A percentile compares a stretch with the other conserved stretches of the same genome.
Conservation (phyloP, 2,329 filamentous ascomycete species). For the Dothistroma septosporum region DNA sequence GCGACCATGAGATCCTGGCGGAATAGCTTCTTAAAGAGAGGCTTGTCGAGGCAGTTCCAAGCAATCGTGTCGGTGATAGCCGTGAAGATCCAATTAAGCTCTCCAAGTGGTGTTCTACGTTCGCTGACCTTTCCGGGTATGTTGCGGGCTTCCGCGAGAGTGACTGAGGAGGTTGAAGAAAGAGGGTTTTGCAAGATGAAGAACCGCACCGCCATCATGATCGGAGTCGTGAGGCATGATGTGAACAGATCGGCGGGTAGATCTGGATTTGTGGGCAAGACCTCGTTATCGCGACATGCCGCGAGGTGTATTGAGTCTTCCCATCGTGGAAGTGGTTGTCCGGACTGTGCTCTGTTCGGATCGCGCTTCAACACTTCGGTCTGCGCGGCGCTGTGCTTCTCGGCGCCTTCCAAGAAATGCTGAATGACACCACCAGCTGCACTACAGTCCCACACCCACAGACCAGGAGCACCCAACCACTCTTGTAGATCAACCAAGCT, state of each 20-base stretch:
- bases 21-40: conserved; percentile 94
- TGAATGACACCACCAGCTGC: conserved; percentile 92
- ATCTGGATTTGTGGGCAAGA: conserved; percentile 87
- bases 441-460: conserved; percentile 97
- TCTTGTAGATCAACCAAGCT: conserved; percentile 91
- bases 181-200: conserved; percentile 91
- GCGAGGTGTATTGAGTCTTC: conserved; percentile 88
- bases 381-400: conserved; percentile 91
- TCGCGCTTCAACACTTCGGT: conserved; percentile 70
- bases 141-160: conserved; percentile 77
- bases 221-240: conserved; percentile 90
- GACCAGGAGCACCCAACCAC: conserved; percentile 90
- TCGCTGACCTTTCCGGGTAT: conserved; percentile 91
- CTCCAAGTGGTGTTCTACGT: conserved; percentile 84
- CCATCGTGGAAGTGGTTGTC: conserved; percentile 54
- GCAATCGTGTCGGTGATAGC: conserved; percentile 98
- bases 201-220: conserved; percentile 94
- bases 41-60: conserved; percentile 88
- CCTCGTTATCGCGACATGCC: conserved; percentile 85
- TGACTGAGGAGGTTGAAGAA: conserved; percentile 55
- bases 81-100: conserved; percentile 99
- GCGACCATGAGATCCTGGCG: conserved; percentile 98
- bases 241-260: conserved; percentile 95
- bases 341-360: conserved; percentile 42
- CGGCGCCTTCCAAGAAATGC: conserved; percentile 90